Evolutionary conservation across 768 basidiomycete genomes (phyloP).

Genomic region (Termitomyces sp.): DNA sequence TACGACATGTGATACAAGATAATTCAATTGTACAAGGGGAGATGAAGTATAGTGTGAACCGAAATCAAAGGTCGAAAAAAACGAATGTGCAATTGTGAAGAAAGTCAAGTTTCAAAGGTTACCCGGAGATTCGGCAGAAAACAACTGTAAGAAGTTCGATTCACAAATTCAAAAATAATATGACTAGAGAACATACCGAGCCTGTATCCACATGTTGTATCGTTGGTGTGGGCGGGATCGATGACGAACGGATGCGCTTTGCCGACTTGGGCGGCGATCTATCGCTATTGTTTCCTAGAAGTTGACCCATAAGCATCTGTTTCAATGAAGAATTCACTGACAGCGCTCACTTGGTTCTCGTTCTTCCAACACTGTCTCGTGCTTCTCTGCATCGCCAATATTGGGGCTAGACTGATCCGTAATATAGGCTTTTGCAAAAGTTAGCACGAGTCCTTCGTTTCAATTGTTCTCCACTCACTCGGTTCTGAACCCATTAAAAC

Average conservation of each 20-base stretch:
- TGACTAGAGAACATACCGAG: constrained; percentile 5
- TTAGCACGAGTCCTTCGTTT: background rate
- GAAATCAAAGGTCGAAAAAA: constrained; percentile 14
- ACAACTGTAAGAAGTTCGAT: constrained; percentile 22
- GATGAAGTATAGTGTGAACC: constrained; percentile 1
- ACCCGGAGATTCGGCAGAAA: constrained; percentile 39
- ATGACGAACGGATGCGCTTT: constrained; percentile 28
- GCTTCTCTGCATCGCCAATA: background rate
- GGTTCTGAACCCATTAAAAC: constrained; percentile 52
- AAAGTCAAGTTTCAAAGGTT: constrained; percentile 20
- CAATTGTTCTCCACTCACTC: constrained; percentile 3
- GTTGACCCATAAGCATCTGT: background rate
- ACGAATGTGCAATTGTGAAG: background rate
- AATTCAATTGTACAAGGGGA: background rate
- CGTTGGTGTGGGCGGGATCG: constrained; percentile 29
- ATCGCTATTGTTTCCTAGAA: background rate
- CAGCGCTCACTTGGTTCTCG: background rate
- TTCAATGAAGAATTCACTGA: background rate
- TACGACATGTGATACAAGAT: background rate
- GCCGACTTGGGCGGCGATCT: constrained; percentile 12
- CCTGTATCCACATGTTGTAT: constrained; percentile 13
- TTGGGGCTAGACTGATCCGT: background rate
- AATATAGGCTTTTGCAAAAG: background rate
- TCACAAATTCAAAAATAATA: background rate
- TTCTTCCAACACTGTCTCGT: background rate